Percentiles rank a stretch among this genome's conserved stretches.
phyloP scores from a whole-genome alignment of 2,329 filamentous ascomycete species.

The Delphinella strobiligena region DNA sequence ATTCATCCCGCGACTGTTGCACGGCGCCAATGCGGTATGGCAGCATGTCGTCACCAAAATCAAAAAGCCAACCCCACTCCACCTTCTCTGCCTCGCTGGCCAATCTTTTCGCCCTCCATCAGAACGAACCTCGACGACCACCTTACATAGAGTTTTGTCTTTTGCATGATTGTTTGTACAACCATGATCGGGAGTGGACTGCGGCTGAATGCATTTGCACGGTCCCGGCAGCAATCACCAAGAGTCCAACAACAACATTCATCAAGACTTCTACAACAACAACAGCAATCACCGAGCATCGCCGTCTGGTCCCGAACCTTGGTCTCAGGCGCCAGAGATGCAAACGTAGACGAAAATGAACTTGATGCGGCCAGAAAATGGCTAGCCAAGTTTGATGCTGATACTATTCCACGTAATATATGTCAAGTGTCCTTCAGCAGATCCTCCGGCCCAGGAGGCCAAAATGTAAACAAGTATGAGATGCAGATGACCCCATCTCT shows the following conservation, averaged over 20 bases:
- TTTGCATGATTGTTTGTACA: no score
- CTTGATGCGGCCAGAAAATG: conserved; percentile 26
- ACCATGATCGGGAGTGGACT: no score
- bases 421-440: conserved; percentile 50
- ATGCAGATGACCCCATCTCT: no score
- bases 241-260: not conserved
- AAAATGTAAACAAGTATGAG: conserved; percentile 60
- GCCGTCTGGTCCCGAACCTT: no score
- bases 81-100: no score
- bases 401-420: conserved; percentile 43
- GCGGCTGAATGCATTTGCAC: no score
- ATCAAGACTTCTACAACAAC: not conserved
- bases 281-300: not conserved
- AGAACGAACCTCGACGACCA: no score
- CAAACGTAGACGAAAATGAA: conserved; percentile 7
- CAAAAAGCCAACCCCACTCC: no score
- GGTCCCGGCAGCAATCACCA: no score
- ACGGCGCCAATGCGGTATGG: not conserved
- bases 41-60: not conserved
- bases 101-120: no score
- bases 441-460: conserved; percentile 53
- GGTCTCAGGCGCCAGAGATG: not conserved
- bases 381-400: conserved; percentile 41
- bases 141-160: no score
- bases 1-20: not conserved